Conservation (phyloP, 805 yeast species). For the Osmozyma mogii region DNA sequence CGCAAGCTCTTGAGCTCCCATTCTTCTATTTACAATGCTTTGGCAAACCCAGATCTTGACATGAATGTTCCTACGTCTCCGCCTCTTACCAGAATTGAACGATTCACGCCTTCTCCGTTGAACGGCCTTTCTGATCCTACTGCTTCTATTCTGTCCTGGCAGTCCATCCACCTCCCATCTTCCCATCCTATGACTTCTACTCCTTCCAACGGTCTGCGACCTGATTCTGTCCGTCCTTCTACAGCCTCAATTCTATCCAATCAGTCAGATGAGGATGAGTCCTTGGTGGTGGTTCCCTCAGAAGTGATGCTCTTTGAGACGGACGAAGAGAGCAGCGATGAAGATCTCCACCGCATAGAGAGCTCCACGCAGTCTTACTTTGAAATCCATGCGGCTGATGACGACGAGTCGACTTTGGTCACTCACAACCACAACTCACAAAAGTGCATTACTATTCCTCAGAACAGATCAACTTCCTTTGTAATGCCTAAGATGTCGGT, state of each 20-base stretch:
- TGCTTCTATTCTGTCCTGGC: constrained; percentile 21
- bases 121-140: constrained; percentile 5
- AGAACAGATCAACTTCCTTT: constrained; percentile 13
- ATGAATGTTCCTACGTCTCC: constrained; percentile 4
- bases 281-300: constrained; percentile 17
- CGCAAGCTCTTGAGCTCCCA: constrained; percentile 27
- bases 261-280: constrained; percentile 21
- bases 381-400: constrained; percentile 1
- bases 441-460: background rate
- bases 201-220: constrained; percentile 4
- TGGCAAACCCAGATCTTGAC: constrained; percentile 35
- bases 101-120: constrained; percentile 2
- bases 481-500: constrained; percentile 32
- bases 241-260: constrained; percentile 19
- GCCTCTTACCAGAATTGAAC: background rate
- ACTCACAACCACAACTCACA: background rate
- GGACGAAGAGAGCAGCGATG: constrained; percentile 28
- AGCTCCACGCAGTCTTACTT: background rate
- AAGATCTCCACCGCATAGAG: constrained; percentile 3
- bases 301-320: constrained; percentile 35
- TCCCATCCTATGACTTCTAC: constrained; percentile 9
- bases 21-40: constrained; percentile 30
- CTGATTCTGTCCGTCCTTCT: constrained; percentile 8
- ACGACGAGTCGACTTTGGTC: constrained; percentile 6
- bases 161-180: constrained; percentile 15